phyloP scores from a whole-genome alignment of 306 rosid genomes.

The Vigna unguiculata region DNA sequence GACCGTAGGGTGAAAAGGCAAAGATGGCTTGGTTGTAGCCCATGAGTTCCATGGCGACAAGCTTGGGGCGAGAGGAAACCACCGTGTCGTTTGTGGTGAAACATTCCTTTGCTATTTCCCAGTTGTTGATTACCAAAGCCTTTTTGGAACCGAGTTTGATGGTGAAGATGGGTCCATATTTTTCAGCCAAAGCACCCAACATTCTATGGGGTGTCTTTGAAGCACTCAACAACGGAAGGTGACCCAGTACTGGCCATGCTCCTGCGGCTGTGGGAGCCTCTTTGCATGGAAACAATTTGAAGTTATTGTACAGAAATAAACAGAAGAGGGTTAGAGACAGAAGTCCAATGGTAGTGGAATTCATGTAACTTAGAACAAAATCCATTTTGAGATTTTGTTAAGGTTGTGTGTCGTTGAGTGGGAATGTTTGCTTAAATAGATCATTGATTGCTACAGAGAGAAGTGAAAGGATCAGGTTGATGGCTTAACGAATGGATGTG shows the following conservation, averaged over 20 bases:
- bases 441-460: too few relatives aligned
- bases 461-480: too few relatives aligned
- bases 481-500: too few relatives aligned
- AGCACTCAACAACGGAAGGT: slow-evolving; percentile 22
- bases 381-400: not conserved
- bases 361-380: not conserved
- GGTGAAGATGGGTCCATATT: slow-evolving; percentile 44
- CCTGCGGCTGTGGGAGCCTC: slow-evolving; percentile 24
- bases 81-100: slow-evolving; percentile 43
- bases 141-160: slow-evolving; percentile 30
- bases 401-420: too few relatives aligned
- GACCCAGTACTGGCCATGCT: slow-evolving; percentile 56
- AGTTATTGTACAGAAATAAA: not conserved
- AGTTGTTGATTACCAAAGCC: slow-evolving; percentile 31
- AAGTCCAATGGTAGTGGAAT: not conserved
- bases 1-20: slow-evolving; percentile 36
- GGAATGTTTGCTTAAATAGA: too few relatives aligned
- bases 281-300: not conserved
- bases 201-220: slow-evolving; percentile 23
- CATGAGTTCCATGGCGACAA: not conserved
- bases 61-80: slow-evolving; percentile 38
- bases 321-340: not conserved
- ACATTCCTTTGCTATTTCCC: slow-evolving; percentile 48
- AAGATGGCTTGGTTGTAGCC: slow-evolving; percentile 27
- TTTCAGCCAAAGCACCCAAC: slow-evolving; percentile 45